Evolutionary conservation across 2,329 filamentous ascomycete genomes (phyloP).

Genomic region (Hypoxylon sp.): DNA sequence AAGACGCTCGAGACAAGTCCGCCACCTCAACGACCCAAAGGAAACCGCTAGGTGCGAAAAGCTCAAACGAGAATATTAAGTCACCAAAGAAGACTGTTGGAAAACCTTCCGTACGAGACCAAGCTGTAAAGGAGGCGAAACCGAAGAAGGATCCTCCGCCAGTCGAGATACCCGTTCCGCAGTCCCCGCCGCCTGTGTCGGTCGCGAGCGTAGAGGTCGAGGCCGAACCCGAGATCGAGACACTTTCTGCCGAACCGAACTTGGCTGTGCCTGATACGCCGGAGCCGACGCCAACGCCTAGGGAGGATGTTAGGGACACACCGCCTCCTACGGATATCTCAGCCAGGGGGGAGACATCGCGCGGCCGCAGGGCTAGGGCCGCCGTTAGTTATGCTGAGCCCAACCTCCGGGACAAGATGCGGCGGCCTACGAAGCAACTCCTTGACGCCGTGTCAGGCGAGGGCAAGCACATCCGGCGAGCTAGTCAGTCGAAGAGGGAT

Average conservation of each 20-base stretch:
- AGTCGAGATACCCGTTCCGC: slow-evolving; percentile 44
- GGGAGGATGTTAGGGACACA: slow-evolving; percentile 57
- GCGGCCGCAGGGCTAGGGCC: slow-evolving; percentile 70
- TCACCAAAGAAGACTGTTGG: slow-evolving; percentile 63
- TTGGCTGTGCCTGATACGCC: slow-evolving; percentile 59
- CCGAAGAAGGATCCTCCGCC: slow-evolving; percentile 38
- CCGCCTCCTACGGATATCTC: slow-evolving; percentile 68
- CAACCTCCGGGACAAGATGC: slow-evolving; percentile 83
- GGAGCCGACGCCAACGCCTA: slow-evolving; percentile 51
- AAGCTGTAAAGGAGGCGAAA: slow-evolving; percentile 51
- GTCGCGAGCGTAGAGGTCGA: slow-evolving; percentile 40
- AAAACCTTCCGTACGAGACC: slow-evolving; percentile 48
- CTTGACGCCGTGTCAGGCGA: slow-evolving; percentile 77
- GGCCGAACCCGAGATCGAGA: slow-evolving; percentile 35
- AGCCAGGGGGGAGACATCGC: slow-evolving; percentile 62
- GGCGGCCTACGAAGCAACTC: slow-evolving; percentile 77
- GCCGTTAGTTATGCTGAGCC: slow-evolving; percentile 84
- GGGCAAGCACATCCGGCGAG: slow-evolving; percentile 58
- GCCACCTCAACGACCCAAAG: slow-evolving; percentile 45
- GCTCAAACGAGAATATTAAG: slow-evolving; percentile 64
- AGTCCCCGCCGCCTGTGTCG: slow-evolving; percentile 29
- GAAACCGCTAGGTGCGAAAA: slow-evolving; percentile 64
- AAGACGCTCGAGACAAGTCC: slow-evolving; percentile 50
- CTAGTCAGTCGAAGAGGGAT: slow-evolving; percentile 48
- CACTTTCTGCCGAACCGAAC: slow-evolving; percentile 51